Evolutionary conservation across 2,329 filamentous ascomycete species (phyloP).

Genomic region (Sphaceloma murrayae): DNA sequence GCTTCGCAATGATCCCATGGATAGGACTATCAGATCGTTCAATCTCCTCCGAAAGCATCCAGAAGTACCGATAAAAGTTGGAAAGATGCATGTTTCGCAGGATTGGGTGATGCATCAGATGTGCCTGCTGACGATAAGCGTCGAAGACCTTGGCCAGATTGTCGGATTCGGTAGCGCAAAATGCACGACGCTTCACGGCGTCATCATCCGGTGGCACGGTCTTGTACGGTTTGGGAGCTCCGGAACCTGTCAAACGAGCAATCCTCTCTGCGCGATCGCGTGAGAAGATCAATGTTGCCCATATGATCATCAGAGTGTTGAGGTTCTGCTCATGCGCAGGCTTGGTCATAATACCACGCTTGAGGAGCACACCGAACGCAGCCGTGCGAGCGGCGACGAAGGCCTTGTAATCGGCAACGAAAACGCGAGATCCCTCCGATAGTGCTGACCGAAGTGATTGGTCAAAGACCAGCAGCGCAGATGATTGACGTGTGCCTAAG

Average conservation of each 20-base stretch:
- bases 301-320: slow-evolving; percentile 4
- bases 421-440: background rate
- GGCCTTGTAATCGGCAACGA: slow-evolving; percentile 2
- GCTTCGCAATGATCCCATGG: slow-evolving; percentile 2
- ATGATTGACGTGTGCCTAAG: slow-evolving; percentile 1
- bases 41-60: slow-evolving; percentile 12
- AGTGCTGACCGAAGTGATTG: background rate
- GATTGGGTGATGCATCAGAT: slow-evolving; percentile 10
- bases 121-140: background rate
- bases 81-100: slow-evolving; percentile 11
- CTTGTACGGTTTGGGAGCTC: slow-evolving; percentile 8
- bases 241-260: background rate
- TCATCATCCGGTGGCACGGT: slow-evolving; percentile 5
- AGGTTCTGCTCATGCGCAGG: slow-evolving; percentile 9
- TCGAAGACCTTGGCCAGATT: slow-evolving; percentile 12
- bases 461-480: background rate
- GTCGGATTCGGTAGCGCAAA: slow-evolving; percentile 5
- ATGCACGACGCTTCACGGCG: slow-evolving; percentile 4
- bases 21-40: slow-evolving; percentile 5
- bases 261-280: slow-evolving; percentile 4
- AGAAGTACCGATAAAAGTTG: slow-evolving; percentile 13
- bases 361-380: background rate
- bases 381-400: slow-evolving; percentile 3
- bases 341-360: slow-evolving; percentile 5
- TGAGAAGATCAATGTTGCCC: slow-evolving; percentile 4